These are phyloP conservation scores for Chaetothyriales sp. DNA, from an alignment of 2,329 filamentous ascomycete genomes.

Conservation along the genomic window DNA sequence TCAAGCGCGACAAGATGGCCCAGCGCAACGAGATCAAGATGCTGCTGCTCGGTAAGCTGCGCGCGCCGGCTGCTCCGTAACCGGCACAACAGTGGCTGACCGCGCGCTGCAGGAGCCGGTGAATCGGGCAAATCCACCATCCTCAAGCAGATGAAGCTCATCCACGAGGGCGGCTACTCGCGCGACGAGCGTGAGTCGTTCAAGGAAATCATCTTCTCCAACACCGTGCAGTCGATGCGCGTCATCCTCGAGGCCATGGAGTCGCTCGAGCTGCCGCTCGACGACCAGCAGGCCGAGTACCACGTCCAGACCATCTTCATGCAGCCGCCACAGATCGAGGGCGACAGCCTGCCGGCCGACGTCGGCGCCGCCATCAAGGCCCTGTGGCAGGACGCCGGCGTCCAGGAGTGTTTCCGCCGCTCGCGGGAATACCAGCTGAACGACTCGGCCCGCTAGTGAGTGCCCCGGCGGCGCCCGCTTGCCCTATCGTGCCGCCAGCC, in stretches of 20 bases:
- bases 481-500: neutral
- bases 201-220: conserved; percentile 60
- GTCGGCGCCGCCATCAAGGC: conserved; percentile 86
- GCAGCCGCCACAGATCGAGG: conserved; percentile 93
- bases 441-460: conserved; percentile 90
- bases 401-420: conserved; percentile 89
- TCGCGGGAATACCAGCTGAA: conserved; percentile 94
- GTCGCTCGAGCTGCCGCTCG: conserved; percentile 62
- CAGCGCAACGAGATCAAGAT: conserved; percentile 99
- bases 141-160: conserved; percentile 97
- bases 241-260: conserved; percentile 59
- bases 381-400: conserved; percentile 82
- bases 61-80: conserved; percentile 5
- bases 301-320: conserved; percentile 98
- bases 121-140: conserved; percentile 95
- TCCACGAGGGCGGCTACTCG: conserved; percentile 97
- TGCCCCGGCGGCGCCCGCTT: no score
- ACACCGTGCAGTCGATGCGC: conserved; percentile 57
- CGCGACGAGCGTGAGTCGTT: conserved; percentile 65
- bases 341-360: conserved; percentile 84
- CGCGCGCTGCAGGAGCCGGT: conserved; percentile 63
- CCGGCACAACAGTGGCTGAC: conserved; percentile 2
- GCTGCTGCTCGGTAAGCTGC: conserved; percentile 76
- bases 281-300: conserved; percentile 87
- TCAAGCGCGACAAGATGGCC: conserved; percentile 97